Conservation (phyloP, 345 rosid genomes). For the Gossypium rotundifolium region DNA sequence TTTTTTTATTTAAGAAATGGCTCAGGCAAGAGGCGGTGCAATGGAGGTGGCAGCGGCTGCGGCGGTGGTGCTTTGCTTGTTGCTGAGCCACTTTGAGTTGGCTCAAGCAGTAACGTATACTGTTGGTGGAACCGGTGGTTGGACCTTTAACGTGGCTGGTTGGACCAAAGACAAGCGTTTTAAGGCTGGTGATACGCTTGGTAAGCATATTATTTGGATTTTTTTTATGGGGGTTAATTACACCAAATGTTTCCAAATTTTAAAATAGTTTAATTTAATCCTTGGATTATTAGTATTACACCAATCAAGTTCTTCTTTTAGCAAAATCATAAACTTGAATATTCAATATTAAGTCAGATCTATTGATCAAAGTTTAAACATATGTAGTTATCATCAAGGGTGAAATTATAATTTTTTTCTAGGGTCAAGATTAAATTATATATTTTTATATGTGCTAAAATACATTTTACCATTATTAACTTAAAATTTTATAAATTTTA, state of each 20-base stretch:
- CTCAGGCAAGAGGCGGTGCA: constrained; percentile 53
- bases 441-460: too few relatives aligned
- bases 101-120: constrained; percentile 30
- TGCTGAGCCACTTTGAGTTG: constrained; percentile 19
- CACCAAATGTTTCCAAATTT: neutral
- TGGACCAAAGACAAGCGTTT: constrained; percentile 41
- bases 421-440: too few relatives aligned
- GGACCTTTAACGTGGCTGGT: constrained; percentile 22
- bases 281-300: too few relatives aligned
- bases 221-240: too few relatives aligned
- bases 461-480: too few relatives aligned
- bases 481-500: too few relatives aligned
- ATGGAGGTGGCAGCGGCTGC: neutral
- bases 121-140: constrained; percentile 40
- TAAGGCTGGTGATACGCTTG: constrained; percentile 37
- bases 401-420: too few relatives aligned
- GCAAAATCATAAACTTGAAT: too few relatives aligned
- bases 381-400: too few relatives aligned
- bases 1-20: constrained; percentile 1
- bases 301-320: too few relatives aligned
- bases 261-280: neutral
- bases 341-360: too few relatives aligned
- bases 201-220: constrained; percentile 6
- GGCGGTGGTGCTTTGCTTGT: constrained; percentile 19
- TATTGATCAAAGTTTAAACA: too few relatives aligned